phyloP scores from a whole-genome alignment of 148 eudicot species.

The Rhododendron mucronatum region DNA sequence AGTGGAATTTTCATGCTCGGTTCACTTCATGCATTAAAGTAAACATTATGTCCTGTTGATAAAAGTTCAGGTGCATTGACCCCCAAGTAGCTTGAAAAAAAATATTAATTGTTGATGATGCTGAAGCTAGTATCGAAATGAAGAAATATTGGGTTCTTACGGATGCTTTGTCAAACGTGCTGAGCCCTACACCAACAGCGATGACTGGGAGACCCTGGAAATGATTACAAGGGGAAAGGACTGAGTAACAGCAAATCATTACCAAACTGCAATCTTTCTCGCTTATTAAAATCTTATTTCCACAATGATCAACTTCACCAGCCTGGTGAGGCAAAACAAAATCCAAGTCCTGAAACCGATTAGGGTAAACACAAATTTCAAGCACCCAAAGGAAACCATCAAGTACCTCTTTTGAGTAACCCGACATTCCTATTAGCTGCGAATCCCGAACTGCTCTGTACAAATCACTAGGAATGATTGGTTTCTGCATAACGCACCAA shows the following conservation, averaged over 20 bases:
- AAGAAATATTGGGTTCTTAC: constrained; percentile 41
- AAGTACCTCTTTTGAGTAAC: constrained; percentile 81
- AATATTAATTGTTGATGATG: neutral
- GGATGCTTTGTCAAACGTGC: constrained; percentile 91
- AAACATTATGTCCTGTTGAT: neutral
- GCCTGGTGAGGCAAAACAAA: neutral
- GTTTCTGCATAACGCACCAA: constrained; percentile 57
- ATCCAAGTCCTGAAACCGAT: neutral
- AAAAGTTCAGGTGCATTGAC: neutral
- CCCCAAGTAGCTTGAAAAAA: neutral
- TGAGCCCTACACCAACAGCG: constrained; percentile 87
- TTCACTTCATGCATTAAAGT: neutral
- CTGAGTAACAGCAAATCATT: neutral
- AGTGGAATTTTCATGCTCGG: neutral
- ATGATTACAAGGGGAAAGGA: neutral
- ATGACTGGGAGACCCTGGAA: constrained; percentile 87
- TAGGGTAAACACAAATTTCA: neutral
- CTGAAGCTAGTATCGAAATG: neutral
- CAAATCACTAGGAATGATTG: constrained; percentile 66
- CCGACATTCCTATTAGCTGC: constrained; percentile 82
- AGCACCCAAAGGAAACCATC: neutral
- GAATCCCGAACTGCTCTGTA: constrained; percentile 87
- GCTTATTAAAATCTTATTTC: neutral
- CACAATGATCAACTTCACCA: constrained; percentile 1
- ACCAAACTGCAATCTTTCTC: neutral